phyloP scores from a whole-genome alignment of 495 filamentous ascomycete species.

The Aspergillus haitiensis region DNA sequence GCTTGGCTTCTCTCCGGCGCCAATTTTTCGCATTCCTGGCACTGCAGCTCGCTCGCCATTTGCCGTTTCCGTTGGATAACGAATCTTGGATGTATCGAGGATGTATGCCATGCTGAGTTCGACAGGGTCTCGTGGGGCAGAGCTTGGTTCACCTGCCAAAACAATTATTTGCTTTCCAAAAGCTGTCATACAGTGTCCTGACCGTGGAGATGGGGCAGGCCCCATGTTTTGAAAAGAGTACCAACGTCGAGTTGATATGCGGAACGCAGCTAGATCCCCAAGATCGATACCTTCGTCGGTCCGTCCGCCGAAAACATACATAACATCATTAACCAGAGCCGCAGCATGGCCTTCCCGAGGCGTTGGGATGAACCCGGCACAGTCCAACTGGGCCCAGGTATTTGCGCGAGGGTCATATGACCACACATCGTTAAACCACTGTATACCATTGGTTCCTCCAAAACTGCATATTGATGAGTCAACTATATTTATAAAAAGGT shows the following conservation, averaged over 20 bases:
- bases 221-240: conserved; percentile 99
- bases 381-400: conserved; percentile 83
- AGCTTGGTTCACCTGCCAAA: conserved; percentile 90
- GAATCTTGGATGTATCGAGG: conserved; percentile 91
- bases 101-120: conserved; percentile 90
- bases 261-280: conserved; percentile 92
- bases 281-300: conserved; percentile 89
- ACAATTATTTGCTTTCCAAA: conserved; percentile 90
- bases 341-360: conserved; percentile 94
- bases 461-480: conserved; percentile 59
- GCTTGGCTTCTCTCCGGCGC: conserved; percentile 36
- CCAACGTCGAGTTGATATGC: conserved; percentile 88
- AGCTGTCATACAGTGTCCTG: conserved; percentile 96
- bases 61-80: conserved; percentile 79
- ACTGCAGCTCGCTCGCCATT: conserved; percentile 40
- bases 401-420: conserved; percentile 82
- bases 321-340: conserved; percentile 89
- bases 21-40: conserved; percentile 38
- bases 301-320: conserved; percentile 99
- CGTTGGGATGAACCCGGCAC: conserved; percentile 94
- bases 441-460: conserved; percentile 89
- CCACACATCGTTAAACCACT: conserved; percentile 99
- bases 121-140: conserved; percentile 70
- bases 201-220: conserved; percentile 86
- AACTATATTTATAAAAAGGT: background rate